A percentile compares a stretch with the other conserved stretches of the same genome.
Evolutionary conservation across 108 stramenopile genomes (phyloP).

Genomic region (Tribonema minus): DNA sequence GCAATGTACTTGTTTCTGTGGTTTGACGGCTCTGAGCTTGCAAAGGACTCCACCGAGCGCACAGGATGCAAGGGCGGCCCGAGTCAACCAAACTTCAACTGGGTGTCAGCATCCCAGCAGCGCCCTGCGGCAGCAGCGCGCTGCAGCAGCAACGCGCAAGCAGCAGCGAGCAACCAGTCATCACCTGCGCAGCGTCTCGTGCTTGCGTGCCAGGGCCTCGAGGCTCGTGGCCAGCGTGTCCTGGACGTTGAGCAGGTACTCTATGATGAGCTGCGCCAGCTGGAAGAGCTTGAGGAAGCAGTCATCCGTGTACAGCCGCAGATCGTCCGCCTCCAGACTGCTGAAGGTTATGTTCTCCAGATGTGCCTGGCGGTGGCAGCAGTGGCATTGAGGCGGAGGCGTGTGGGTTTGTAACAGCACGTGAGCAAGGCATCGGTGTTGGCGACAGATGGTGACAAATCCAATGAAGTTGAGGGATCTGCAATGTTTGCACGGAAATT

Average conservation of each 20-base stretch:
- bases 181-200: constrained; percentile 16
- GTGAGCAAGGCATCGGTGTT: no score
- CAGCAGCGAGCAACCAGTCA: neutral
- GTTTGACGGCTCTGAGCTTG: constrained; percentile 10
- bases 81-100: no score
- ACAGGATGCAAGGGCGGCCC: no score
- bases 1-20: no score
- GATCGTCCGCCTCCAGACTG: constrained; percentile 58
- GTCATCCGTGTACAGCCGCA: constrained; percentile 54
- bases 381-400: neutral
- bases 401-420: neutral
- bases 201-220: constrained; percentile 42
- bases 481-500: no score
- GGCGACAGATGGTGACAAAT: no score
- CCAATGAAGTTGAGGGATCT: no score
- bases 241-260: constrained; percentile 61
- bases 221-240: constrained; percentile 59
- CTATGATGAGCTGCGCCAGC: constrained; percentile 61
- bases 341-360: constrained; percentile 61
- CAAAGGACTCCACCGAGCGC: constrained; percentile 4
- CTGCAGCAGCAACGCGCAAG: neutral
- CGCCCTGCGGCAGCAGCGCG: no score
- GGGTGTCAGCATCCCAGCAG: no score
- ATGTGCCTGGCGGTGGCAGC: constrained; percentile 13
- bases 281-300: constrained; percentile 63